Evolutionary conservation across 805 yeast genomes (phyloP).

Genomic region (Yarrowia phangngaensis): DNA sequence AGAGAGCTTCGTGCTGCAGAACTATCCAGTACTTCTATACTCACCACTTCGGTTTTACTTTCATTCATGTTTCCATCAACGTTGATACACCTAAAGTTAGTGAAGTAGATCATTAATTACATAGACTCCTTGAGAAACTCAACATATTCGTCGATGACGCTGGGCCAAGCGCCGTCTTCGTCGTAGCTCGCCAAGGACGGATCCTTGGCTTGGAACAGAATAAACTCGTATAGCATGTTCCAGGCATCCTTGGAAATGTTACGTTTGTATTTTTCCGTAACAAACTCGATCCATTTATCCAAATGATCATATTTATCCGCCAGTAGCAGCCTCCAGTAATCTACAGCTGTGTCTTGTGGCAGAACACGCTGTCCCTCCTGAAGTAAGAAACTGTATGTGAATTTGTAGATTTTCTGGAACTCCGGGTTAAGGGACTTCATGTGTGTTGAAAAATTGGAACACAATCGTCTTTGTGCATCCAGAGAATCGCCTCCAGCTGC

Average conservation of each 20-base stretch:
- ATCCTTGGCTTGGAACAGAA: slow-evolving; percentile 48
- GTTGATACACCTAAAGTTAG: too few species aligned
- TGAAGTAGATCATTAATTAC: too few species aligned
- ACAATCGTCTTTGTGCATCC: slow-evolving; percentile 6
- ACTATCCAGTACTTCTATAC: too few species aligned
- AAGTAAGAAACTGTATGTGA: slow-evolving; percentile 62
- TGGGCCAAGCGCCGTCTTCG: slow-evolving; percentile 89
- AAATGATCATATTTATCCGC: slow-evolving; percentile 40
- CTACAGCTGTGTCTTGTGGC: slow-evolving; percentile 57
- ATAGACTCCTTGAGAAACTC: slow-evolving; percentile 46
- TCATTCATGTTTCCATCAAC: too few species aligned
- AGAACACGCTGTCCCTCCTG: slow-evolving; percentile 59
- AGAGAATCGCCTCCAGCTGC: slow-evolving; percentile 30
- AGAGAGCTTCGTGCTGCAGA: too few species aligned
- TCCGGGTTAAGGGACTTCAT: slow-evolving; percentile 11
- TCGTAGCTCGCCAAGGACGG: slow-evolving; percentile 59
- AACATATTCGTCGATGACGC: slow-evolving; percentile 76
- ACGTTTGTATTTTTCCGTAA: slow-evolving; percentile 45
- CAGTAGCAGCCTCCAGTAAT: slow-evolving; percentile 74
- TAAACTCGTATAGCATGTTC: slow-evolving; percentile 74
- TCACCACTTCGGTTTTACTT: too few species aligned
- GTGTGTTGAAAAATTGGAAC: background rate
- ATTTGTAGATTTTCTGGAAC: slow-evolving; percentile 61
- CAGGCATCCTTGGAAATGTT: slow-evolving; percentile 71
- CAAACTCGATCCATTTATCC: slow-evolving; percentile 54